Evolutionary conservation across 768 basidiomycete species (phyloP).

Genomic region (Hortiboletus campestris): DNA sequence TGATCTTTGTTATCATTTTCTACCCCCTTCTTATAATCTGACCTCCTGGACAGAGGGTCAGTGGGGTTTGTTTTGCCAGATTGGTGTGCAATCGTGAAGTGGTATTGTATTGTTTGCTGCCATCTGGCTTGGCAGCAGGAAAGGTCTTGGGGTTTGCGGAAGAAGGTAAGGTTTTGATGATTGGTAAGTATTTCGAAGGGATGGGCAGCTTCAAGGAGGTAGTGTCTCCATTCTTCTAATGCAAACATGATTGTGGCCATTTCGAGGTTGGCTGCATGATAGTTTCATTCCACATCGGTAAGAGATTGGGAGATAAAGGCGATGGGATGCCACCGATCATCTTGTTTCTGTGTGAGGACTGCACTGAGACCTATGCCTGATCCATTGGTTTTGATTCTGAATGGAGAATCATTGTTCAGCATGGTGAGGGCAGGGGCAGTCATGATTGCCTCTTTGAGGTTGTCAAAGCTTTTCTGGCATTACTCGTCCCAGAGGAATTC

Average conservation of each 20-base stretch:
- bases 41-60: not conserved
- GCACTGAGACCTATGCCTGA: too few relatives aligned
- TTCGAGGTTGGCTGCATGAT: not conserved
- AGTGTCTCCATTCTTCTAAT: not conserved
- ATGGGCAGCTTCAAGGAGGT: not conserved
- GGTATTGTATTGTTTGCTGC: not conserved
- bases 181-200: not conserved
- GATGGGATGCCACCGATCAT: not conserved
- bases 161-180: not conserved
- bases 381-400: too few relatives aligned
- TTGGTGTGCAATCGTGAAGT: rapidly evolving
- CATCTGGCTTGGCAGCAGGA: not conserved
- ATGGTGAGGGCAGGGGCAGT: not conserved
- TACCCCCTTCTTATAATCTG: not conserved
- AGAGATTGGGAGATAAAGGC: not conserved
- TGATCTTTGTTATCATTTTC: not conserved
- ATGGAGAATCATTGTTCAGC: too few relatives aligned
- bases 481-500: not conserved
- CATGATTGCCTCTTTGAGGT: rapidly evolving
- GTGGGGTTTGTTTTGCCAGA: not conserved
- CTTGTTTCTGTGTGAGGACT: too few relatives aligned
- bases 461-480: not conserved
- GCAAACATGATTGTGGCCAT: not conserved
- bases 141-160: not conserved
- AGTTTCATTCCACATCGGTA: not conserved